Percentiles rank a stretch among this genome's conserved stretches.
These are phyloP conservation scores for Aurifilum marmelostoma DNA, from an alignment of 2,329 filamentous ascomycete species.

Conservation along the genomic window DNA sequence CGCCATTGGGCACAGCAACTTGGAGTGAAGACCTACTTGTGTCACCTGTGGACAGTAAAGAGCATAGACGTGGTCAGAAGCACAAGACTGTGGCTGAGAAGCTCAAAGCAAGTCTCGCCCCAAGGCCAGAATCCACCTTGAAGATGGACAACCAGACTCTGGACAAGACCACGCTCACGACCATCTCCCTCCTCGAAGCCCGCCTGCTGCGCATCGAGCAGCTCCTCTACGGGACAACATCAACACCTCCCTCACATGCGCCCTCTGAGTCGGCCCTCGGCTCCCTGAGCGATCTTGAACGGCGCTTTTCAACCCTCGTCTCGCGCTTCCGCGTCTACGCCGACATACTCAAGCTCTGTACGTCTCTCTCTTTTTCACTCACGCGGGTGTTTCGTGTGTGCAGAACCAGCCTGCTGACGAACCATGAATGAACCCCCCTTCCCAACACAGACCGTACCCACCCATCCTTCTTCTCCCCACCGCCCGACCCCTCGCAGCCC, in stretches of 20 bases:
- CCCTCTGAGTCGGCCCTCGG: constrained; percentile 46
- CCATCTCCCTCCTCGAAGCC: constrained; percentile 59
- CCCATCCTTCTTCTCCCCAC: constrained; percentile 56
- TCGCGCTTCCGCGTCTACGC: constrained; percentile 59
- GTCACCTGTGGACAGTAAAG: neutral
- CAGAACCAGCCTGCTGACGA: constrained; percentile 12
- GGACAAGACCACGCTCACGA: constrained; percentile 58
- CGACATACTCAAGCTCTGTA: constrained; percentile 65
- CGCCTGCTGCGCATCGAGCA: constrained; percentile 65
- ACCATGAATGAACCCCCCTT: too few species aligned
- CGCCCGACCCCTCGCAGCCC: constrained; percentile 43
- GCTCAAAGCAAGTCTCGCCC: neutral
- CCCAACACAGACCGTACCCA: constrained; percentile 51
- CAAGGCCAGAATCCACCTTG: neutral
- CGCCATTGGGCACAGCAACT: neutral
- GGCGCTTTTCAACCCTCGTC: constrained; percentile 54
- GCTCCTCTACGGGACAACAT: constrained; percentile 54
- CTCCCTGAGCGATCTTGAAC: constrained; percentile 55
- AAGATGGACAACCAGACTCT: constrained; percentile 40
- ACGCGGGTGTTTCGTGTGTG: neutral
- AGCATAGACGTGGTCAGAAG: neutral
- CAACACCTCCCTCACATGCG: constrained; percentile 39
- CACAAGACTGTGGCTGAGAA: too few species aligned
- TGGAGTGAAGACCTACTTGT: neutral
- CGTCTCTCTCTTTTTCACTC: constrained; percentile 31